Conservation (phyloP, 2,329 filamentous ascomycete genomes). For the Myrmaecium sp. region DNA sequence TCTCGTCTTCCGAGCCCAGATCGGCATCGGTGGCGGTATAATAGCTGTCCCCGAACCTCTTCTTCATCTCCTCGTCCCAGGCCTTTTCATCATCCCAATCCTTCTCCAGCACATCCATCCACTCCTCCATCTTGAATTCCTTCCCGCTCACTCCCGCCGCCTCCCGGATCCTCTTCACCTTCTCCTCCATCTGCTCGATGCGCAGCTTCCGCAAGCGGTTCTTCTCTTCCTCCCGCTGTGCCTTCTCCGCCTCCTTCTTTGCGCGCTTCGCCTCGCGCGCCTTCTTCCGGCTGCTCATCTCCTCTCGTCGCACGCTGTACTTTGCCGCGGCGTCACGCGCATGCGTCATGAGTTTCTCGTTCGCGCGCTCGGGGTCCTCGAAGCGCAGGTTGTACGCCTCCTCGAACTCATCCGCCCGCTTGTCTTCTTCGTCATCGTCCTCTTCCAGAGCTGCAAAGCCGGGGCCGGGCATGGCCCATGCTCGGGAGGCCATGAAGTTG, state of each 20-base stretch:
- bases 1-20: constrained; percentile 8
- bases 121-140: constrained; percentile 56
- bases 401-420: constrained; percentile 72
- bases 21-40: constrained; percentile 51
- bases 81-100: constrained; percentile 73
- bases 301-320: constrained; percentile 73
- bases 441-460: constrained; percentile 76
- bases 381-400: constrained; percentile 91
- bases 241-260: constrained; percentile 63
- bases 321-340: constrained; percentile 70
- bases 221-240: constrained; percentile 60
- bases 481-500: constrained; percentile 83
- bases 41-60: constrained; percentile 77
- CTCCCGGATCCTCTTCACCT: constrained; percentile 74
- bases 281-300: constrained; percentile 58
- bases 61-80: constrained; percentile 88
- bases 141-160: constrained; percentile 65
- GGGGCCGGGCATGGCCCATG: constrained; percentile 58
- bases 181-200: constrained; percentile 77
- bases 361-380: constrained; percentile 75
- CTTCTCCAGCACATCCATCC: constrained; percentile 68
- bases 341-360: constrained; percentile 76
- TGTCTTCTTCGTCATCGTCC: constrained; percentile 65
- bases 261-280: constrained; percentile 62
- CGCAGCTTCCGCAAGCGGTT: constrained; percentile 73